A percentile compares a stretch with the other conserved stretches of the same genome.
phyloP scores from a whole-genome alignment of 2,329 filamentous ascomycete species.

The Tolypocladium paradoxum region DNA sequence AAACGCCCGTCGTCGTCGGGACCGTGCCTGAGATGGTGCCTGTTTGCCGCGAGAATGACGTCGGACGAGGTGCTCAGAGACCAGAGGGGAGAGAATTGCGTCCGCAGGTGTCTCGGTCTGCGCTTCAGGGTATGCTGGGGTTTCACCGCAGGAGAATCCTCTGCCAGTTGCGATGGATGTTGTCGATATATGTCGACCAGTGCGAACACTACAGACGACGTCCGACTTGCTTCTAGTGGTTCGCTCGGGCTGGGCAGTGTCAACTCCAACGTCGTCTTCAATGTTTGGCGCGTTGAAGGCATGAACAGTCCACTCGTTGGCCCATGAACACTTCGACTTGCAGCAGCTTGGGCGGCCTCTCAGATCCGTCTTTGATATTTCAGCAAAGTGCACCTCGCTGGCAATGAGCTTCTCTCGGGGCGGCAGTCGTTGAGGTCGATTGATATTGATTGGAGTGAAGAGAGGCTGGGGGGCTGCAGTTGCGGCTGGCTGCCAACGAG shows the following conservation, averaged over 20 bases:
- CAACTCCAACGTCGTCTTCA: neutral
- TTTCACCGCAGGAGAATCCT: neutral
- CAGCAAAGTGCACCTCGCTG: neutral
- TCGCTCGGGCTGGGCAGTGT: neutral
- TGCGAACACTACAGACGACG: neutral
- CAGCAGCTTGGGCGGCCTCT: neutral
- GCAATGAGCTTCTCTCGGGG: neutral
- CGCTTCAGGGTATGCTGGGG: neutral
- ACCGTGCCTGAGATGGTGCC: neutral
- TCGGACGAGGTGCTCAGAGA: neutral
- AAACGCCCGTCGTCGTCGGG: neutral
- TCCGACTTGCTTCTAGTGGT: neutral
- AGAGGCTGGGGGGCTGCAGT: neutral
- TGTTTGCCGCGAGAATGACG: neutral
- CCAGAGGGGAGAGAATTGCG: too few species aligned
- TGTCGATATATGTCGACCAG: neutral
- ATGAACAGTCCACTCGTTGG: neutral
- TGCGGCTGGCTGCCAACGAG: neutral
- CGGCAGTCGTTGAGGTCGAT: neutral
- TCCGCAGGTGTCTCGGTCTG: neutral
- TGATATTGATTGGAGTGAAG: neutral
- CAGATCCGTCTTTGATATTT: neutral
- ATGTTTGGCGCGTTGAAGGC: neutral
- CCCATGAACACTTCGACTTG: neutral
- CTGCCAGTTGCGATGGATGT: neutral